Conservation (phyloP, 129 eudicot genomes). For the Flaveria trinervia region DNA sequence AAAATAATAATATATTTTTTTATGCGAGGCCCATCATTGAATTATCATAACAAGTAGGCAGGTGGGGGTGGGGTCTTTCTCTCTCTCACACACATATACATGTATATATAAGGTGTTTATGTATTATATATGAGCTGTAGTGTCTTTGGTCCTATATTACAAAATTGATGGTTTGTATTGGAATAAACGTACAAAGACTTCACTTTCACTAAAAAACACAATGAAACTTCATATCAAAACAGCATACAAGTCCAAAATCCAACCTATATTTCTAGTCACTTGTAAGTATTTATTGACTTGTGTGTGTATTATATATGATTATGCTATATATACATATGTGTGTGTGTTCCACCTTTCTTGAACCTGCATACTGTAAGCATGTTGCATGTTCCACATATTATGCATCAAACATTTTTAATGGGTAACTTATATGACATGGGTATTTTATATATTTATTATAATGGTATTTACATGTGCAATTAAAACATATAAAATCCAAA, state of each 20-base stretch:
- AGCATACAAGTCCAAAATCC: conserved; percentile 33
- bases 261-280: neutral
- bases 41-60: conserved; percentile 41
- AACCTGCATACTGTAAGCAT: conserved; percentile 23
- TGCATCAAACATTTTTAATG: conserved; percentile 25
- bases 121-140: conserved; percentile 19
- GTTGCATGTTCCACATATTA: conserved; percentile 35
- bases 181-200: conserved; percentile 2
- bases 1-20: neutral
- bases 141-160: conserved; percentile 24
- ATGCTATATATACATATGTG: neutral
- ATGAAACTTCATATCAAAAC: conserved; percentile 30
- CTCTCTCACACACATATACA: neutral
- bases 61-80: conserved; percentile 12
- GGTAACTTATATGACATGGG: neutral
- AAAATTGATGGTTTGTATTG: conserved; percentile 31
- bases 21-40: conserved; percentile 34
- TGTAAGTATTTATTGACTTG: conserved; percentile 23
- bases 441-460: neutral
- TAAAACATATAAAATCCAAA: conserved; percentile 25
- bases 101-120: neutral
- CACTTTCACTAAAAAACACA: conserved; percentile 28
- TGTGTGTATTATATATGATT: neutral
- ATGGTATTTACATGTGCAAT: conserved; percentile 22
- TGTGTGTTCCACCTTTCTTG: conserved; percentile 25